These are phyloP conservation scores for Phlebiopsis flavidoalba DNA, from an alignment of 768 basidiomycete species.

Conservation along the genomic window DNA sequence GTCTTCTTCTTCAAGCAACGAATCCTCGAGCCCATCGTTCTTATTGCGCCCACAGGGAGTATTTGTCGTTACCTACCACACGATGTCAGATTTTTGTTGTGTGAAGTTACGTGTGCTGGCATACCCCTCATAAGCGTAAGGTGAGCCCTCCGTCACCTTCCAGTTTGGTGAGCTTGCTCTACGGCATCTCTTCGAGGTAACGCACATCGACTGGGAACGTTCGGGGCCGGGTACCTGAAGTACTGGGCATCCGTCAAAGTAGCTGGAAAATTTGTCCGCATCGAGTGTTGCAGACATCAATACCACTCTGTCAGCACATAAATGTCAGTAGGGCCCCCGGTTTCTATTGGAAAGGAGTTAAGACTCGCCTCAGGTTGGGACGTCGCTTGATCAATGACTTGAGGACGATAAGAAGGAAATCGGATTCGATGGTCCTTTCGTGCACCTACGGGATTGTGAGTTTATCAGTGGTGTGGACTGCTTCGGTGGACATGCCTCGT, in stretches of 20 bases:
- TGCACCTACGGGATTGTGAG: conserved; percentile 57
- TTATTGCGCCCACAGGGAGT: conserved; percentile 52
- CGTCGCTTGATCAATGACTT: conserved; percentile 75
- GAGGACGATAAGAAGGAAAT: conserved; percentile 92
- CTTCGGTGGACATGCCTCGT: conserved; percentile 53
- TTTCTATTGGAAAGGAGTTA: background rate
- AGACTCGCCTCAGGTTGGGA: conserved; percentile 73
- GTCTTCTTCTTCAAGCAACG: conserved; percentile 64
- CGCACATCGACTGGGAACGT: conserved; percentile 88
- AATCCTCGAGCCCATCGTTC: conserved; percentile 79
- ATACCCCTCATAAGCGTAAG: conserved; percentile 70
- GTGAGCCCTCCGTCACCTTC: conserved; percentile 75
- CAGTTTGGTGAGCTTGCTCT: conserved; percentile 70
- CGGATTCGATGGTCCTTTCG: conserved; percentile 94
- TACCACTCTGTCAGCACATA: conserved; percentile 54
- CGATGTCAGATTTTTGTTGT: background rate
- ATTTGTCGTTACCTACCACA: conserved; percentile 54
- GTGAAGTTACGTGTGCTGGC: conserved; percentile 22
- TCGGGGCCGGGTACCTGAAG: conserved; percentile 87
- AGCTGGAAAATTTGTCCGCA: conserved; percentile 81
- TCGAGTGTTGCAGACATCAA: conserved; percentile 98
- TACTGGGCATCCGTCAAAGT: conserved; percentile 82
- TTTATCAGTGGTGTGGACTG: background rate
- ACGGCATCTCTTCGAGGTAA: conserved; percentile 95
- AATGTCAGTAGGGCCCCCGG: background rate